Base-by-base conservation (phyloP, 169 alveolate species). In the Plasmodium falciparum region DNA sequence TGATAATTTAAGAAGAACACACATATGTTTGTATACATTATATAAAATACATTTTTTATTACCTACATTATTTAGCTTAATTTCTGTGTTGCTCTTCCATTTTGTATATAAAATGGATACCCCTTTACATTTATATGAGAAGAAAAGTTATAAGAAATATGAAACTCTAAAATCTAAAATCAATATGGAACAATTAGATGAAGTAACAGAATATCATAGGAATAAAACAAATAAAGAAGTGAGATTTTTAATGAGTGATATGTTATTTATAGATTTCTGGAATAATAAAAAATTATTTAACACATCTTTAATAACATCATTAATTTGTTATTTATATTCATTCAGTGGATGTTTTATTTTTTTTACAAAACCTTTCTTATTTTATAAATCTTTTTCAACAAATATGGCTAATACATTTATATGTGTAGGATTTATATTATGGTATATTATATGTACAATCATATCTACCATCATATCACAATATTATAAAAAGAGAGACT, bases 121-220 rank as follows among this genome's bases (percentile, higher is more conserved):
- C 0, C 91, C 91, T 0, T 70, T 58, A 39, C 91, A 83, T 83
- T 45, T 83, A 70, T 83, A 83, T 58, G 85, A 39, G 71, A 49
- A 83, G 5, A 61, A 83, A 58, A 70, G 56, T 8, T 83, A 69
- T 50, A 61, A 83, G 12, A 83, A 69, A 33, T 83, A 43, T 8
- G 91, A 83, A 6, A 71, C 52, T 15, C 8, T 70, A 20, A 83
- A 83, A 50, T 69, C 43, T 7, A 83, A 54, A 50, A 70, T 83
- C 0, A 83, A 63, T 6, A 12, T 22, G n/a, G 3, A n/a, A 43
- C 29, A 69, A 9, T 56, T 83, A 39, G 67, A 83, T 50, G 86
- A 69, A 45, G 58, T 56, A 47, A 49, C 22, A 56, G 91, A 83
- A 70, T 83, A 70, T 45, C 86, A 83, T 49, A 56, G 3, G 13